A percentile compares a stretch with the other conserved stretches of the same genome.
Conservation (phyloP, 345 rosid genomes). For the Pseudoturritis turrita region DNA sequence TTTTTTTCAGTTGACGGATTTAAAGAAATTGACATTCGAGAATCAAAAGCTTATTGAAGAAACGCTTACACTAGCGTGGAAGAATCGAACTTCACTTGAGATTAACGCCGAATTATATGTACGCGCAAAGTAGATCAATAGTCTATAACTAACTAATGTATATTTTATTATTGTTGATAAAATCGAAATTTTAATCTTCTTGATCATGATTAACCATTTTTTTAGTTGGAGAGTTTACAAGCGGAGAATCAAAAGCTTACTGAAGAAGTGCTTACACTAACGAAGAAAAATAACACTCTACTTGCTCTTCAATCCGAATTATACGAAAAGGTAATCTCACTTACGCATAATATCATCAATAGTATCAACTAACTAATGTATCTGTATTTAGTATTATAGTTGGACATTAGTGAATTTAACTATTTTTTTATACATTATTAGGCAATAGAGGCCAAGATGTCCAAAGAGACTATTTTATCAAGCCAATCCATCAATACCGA, state of each 20-base stretch:
- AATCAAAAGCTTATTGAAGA: constrained; percentile 13
- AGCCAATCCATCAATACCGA: not conserved
- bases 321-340: constrained; percentile 3
- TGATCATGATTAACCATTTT: not conserved
- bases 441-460: not conserved
- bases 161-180: not conserved
- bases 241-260: constrained; percentile 15
- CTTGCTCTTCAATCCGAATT: constrained; percentile 7
- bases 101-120: constrained; percentile 2
- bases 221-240: constrained; percentile 5
- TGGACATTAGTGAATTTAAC: not conserved
- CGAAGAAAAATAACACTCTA: constrained; percentile 1
- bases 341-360: not conserved
- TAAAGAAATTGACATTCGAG: not conserved
- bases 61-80: not conserved
- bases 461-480: not conserved
- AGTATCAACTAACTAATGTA: not conserved
- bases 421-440: not conserved
- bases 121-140: not conserved
- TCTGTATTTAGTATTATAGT: not conserved
- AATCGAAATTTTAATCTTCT: not conserved
- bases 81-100: not conserved
- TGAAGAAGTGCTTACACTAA: constrained; percentile 7
- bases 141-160: not conserved
- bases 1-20: not conserved